Base-by-base conservation (phyloP, 1,284 basidiomycete genomes). In the Cutaneotrichosporon cutaneum region DNA sequence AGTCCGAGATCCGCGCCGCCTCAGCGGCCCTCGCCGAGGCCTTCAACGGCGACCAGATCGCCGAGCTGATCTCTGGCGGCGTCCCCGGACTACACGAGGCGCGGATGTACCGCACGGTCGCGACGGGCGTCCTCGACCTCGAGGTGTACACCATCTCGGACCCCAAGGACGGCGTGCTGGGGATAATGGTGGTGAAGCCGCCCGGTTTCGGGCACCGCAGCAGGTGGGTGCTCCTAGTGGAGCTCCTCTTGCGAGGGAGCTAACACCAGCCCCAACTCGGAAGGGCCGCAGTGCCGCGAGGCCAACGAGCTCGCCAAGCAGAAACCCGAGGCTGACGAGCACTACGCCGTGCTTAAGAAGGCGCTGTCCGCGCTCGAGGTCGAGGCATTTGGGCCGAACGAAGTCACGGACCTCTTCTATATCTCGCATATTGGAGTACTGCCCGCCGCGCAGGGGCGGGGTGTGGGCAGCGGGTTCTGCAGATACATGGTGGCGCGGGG, bases 141-240 rank as follows among this genome's bases (percentile, higher is more conserved):
- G 27, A 56, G 54, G 48, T 35, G 26, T 60, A 52, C 8, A 48
- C 51, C 30, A 26, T 47, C 26, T 7, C 16, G 18, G 7, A 33
- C 1, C n/a, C 26, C 21, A 47, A 27, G 2, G n/a, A 54, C 4
- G n/a, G n/a, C n/a, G 45, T 55, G 3, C 54, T 51, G 16, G 54
- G 54, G 14, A 54, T 60, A 13, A 60, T 60, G 59, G 45, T 56
- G 10, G 59, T 60, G n/a, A 50, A 56, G 47, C 59, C 59, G n/a
- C 59, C 59, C 8, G 58, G 58, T 6, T n/a, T 55, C 8, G 53
- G 14, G 33, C 58, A 60, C n/a, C 42, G 57, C n/a, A 21, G 8
- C 6, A 52, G 35, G 57, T 58, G 45, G 26, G 32, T 9, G 30
- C 30, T 30, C 30, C 30, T 30, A n/a, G 5, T 30, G 30, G 30